phyloP scores from a whole-genome alignment of 306 rosid species.

The Cyamopsis tetragonoloba region DNA sequence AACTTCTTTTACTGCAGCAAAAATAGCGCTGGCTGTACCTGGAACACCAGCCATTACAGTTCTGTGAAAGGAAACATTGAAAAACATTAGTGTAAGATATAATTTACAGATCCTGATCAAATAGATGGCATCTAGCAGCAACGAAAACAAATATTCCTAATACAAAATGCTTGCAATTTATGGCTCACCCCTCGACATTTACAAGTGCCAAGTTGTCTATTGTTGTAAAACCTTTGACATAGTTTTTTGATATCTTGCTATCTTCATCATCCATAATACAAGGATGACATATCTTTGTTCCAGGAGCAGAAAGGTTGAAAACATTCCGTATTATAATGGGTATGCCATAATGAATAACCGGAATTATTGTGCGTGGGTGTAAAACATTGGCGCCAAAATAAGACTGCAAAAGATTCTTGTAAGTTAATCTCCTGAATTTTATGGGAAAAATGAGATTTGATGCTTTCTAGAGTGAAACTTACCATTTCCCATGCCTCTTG shows the following conservation, averaged over 20 bases:
- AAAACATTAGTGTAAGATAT: not conserved
- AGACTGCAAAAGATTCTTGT: conserved; percentile 47
- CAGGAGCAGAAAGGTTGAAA: conserved; percentile 71
- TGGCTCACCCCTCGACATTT: conserved; percentile 82
- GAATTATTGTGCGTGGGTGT: conserved; percentile 84
- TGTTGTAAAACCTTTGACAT: conserved; percentile 79
- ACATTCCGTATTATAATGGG: conserved; percentile 73
- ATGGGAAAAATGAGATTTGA: not conserved
- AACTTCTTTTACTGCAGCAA: conserved; percentile 74
- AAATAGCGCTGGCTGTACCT: conserved; percentile 74
- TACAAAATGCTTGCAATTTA: conserved; percentile 3
- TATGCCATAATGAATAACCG: conserved; percentile 69
- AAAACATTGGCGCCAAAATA: conserved; percentile 92
- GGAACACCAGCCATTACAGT: conserved; percentile 96
- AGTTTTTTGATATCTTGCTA: conserved; percentile 38
- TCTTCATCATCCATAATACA: conserved; percentile 35
- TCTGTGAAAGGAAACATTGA: conserved; percentile 34
- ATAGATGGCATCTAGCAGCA: not conserved
- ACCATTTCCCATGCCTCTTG: conserved; percentile 98
- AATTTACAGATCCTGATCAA: not conserved
- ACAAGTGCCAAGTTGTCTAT: conserved; percentile 82
- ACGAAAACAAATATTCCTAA: not conserved
- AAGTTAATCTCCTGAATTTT: conserved; percentile 23
- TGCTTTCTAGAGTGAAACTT: conserved; percentile 9
- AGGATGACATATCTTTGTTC: conserved; percentile 70